Percentiles rank a stretch among this genome's conserved stretches.
Evolutionary conservation across 257 asterid species (phyloP).

Genomic region (Solanum piurae): DNA sequence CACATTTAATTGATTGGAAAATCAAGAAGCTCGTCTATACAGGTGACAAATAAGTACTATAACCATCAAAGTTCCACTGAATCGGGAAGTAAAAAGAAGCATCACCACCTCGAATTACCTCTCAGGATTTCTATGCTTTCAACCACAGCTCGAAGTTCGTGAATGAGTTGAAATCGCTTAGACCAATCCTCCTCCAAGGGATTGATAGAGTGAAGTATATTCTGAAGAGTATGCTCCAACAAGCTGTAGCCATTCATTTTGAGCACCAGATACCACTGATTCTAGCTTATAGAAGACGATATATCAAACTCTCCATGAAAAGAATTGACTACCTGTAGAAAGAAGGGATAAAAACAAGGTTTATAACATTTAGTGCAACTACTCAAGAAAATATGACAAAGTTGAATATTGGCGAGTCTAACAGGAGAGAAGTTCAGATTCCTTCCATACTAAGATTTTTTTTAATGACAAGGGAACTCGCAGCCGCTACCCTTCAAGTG

Average conservation of each 20-base stretch:
- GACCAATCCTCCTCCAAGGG: slow-evolving; percentile 68
- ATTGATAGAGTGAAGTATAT: slow-evolving; percentile 38
- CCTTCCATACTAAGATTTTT: neutral
- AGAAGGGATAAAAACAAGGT: neutral
- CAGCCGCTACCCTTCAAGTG: neutral
- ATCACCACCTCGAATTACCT: slow-evolving; percentile 34
- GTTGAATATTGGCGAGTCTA: neutral
- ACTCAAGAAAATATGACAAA: neutral
- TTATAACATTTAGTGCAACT: neutral
- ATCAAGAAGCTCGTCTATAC: neutral
- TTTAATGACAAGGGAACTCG: neutral
- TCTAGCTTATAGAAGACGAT: neutral
- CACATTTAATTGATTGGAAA: neutral
- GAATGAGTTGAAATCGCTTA: slow-evolving; percentile 35
- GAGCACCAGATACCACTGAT: neutral
- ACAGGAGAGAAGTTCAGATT: neutral
- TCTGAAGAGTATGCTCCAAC: slow-evolving; percentile 43
- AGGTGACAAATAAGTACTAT: neutral
- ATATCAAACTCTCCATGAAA: neutral
- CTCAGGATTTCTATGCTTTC: slow-evolving; percentile 60
- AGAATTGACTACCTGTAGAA: slow-evolving; percentile 1
- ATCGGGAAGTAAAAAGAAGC: neutral
- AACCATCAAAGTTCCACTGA: neutral
- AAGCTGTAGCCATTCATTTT: slow-evolving; percentile 37
- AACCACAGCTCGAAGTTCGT: slow-evolving; percentile 46